A percentile compares a stretch with the other conserved stretches of the same genome.
Evolutionary conservation across 2,329 filamentous ascomycete genomes (phyloP).

Genomic region (Peltaster fructicola): DNA sequence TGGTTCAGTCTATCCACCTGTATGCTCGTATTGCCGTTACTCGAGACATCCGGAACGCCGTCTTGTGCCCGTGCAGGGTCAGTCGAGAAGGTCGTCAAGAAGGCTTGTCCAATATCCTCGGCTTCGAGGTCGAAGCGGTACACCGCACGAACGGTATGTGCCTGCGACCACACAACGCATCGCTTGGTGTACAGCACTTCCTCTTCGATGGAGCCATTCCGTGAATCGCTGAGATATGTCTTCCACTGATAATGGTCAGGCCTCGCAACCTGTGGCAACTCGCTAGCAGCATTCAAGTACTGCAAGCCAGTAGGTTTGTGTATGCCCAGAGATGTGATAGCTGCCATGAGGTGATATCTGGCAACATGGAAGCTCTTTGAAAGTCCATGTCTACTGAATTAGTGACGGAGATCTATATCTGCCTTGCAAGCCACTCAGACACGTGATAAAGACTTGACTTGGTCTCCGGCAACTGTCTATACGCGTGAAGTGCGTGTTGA

Average conservation of each 20-base stretch:
- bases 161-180: conserved; percentile 78
- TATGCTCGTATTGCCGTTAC: too few relatives aligned
- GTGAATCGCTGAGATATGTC: conserved; percentile 31
- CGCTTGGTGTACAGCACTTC: conserved; percentile 61
- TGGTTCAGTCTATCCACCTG: too few relatives aligned
- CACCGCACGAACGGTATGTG: conserved; percentile 64
- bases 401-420: too few relatives aligned
- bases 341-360: too few relatives aligned
- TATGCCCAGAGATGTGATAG: conserved; percentile 75
- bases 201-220: conserved; percentile 40
- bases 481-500: too few relatives aligned
- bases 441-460: too few relatives aligned
- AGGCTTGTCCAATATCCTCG: conserved; percentile 67
- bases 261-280: conserved; percentile 51
- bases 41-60: too few relatives aligned
- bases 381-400: too few relatives aligned
- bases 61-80: too few relatives aligned
- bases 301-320: conserved; percentile 73
- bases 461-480: too few relatives aligned
- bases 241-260: conserved; percentile 60
- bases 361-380: too few relatives aligned
- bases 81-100: conserved; percentile 65
- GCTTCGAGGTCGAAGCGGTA: conserved; percentile 79
- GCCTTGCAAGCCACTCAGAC: too few relatives aligned
- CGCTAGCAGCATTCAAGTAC: conserved; percentile 64